Conservation (phyloP, 1,139 yeast species). For the Saccharomyces hybrid region DNA sequence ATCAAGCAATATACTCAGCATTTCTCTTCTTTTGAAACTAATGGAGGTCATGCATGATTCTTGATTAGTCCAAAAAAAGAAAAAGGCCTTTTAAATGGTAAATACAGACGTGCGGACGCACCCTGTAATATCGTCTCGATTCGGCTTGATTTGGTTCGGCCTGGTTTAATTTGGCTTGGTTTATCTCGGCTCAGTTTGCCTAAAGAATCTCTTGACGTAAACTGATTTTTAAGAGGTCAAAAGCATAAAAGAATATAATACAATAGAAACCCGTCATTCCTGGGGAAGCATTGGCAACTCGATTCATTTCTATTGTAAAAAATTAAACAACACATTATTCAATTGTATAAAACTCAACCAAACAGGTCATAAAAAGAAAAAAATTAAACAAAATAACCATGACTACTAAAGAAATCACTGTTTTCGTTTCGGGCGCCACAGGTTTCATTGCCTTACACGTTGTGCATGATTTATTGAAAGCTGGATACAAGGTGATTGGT, state of each 20-base stretch:
- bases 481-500: constrained; percentile 32
- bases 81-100: neutral
- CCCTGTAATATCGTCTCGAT: neutral
- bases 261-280: neutral
- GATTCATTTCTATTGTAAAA: neutral
- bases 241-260: neutral
- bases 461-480: constrained; percentile 24
- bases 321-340: neutral
- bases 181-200: neutral
- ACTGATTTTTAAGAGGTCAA: neutral
- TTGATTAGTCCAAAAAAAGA: neutral
- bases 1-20: too few species aligned
- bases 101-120: neutral
- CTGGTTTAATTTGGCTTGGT: neutral
- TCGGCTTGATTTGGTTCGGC: neutral
- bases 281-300: neutral
- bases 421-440: constrained; percentile 44
- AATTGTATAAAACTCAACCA: neutral
- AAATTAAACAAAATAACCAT: neutral
- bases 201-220: neutral
- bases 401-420: constrained; percentile 14
- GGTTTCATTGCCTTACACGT: constrained; percentile 46
- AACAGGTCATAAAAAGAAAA: neutral
- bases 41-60: neutral
- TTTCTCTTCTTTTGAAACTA: neutral